Conservation (phyloP, 768 basidiomycete genomes). For the Candolleomyces efflorescens region DNA sequence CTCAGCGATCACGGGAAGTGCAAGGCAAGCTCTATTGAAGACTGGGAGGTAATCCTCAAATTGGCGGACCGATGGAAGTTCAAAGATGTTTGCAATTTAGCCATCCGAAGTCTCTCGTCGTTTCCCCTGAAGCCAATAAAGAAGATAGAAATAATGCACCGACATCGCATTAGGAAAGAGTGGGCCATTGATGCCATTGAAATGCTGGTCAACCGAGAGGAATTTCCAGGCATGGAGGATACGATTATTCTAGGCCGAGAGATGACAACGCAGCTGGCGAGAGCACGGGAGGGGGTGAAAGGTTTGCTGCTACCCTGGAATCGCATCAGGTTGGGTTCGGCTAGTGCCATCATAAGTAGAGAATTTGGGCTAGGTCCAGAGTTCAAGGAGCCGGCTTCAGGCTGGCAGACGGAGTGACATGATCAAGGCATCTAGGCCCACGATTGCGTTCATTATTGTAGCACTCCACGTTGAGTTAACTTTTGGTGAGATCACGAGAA, state of each 20-base stretch:
- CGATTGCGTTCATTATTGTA: neutral
- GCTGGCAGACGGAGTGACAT: neutral
- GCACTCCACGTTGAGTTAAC: neutral
- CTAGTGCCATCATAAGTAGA: neutral
- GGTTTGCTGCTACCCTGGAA: neutral
- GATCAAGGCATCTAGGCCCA: neutral
- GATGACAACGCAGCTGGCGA: conserved; percentile 16
- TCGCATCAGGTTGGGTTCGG: neutral
- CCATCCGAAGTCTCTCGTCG: conserved; percentile 22
- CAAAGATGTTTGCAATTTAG: conserved; percentile 21
- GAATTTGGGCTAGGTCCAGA: neutral
- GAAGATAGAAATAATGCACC: conserved; percentile 37
- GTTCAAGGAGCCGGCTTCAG: neutral
- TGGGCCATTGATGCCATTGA: conserved; percentile 21
- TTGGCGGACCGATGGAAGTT: conserved; percentile 25
- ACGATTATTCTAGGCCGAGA: conserved; percentile 21
- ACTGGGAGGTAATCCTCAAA: conserved; percentile 30
- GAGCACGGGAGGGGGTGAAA: conserved; percentile 17
- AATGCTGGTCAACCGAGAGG: conserved; percentile 15
- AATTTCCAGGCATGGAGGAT: conserved; percentile 19
- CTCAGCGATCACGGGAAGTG: conserved; percentile 10
- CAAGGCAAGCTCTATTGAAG: conserved; percentile 18
- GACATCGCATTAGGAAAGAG: conserved; percentile 24
- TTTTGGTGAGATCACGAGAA: neutral
- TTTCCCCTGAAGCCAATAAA: conserved; percentile 34